Conservation (phyloP, 2,329 filamentous ascomycete genomes). For the Ceratocystis cubensis region DNA sequence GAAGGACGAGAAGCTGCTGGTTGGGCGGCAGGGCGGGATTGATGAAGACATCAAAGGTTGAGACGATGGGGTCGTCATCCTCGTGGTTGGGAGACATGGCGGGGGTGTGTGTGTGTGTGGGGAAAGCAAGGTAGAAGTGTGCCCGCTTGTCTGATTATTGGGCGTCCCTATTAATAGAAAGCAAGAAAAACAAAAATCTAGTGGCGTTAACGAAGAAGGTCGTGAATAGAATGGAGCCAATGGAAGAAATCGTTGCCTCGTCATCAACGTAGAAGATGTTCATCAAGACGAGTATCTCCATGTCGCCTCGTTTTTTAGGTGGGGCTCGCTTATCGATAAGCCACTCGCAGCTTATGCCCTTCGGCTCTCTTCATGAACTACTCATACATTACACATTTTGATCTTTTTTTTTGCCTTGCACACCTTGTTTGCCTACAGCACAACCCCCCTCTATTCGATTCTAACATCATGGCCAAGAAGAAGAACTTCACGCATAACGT, state of each 20-base stretch:
- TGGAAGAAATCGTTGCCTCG: no score
- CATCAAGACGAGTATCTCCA: not conserved
- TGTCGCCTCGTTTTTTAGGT: constrained; percentile 9
- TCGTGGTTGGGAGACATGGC: constrained; percentile 24
- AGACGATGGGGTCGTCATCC: constrained; percentile 55
- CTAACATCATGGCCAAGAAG: constrained; percentile 17
- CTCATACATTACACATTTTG: not conserved
- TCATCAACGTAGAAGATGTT: constrained; percentile 1
- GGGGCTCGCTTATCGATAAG: constrained; percentile 20
- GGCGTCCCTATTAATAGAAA: not conserved
- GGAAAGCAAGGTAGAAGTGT: no score
- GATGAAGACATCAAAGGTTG: constrained; percentile 74
- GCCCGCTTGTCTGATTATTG: no score
- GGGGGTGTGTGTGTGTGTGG: no score
- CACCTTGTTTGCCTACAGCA: not conserved
- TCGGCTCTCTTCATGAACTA: not conserved
- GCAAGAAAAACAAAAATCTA: not conserved
- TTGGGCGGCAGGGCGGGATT: constrained; percentile 54
- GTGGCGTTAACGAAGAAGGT: not conserved
- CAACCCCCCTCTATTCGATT: not conserved
- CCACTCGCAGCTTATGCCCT: not conserved
- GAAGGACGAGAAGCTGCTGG: constrained; percentile 65
- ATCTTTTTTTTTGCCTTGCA: constrained; percentile 3
- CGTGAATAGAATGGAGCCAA: not conserved
- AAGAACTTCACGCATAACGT: constrained; percentile 21